phyloP scores from a whole-genome alignment of 768 basidiomycete species.

The Leccinum subtestaceum region DNA sequence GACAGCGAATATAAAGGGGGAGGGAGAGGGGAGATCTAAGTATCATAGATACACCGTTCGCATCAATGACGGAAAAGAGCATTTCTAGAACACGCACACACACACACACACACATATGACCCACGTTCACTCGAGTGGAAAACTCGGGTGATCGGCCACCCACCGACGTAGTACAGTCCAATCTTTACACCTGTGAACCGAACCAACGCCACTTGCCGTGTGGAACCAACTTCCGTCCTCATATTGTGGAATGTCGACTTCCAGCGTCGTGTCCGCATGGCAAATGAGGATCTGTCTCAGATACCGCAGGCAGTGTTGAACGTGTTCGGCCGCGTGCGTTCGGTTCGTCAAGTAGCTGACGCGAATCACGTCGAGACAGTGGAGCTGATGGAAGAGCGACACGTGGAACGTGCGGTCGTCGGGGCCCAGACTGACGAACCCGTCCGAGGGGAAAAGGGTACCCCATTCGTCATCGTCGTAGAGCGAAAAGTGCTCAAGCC shows the following conservation, averaged over 20 bases:
- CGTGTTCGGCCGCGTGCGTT: conserved; percentile 29
- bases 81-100: background rate
- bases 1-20: background rate
- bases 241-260: conserved; percentile 31
- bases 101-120: background rate
- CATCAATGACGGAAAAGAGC: background rate
- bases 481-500: conserved; percentile 30
- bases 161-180: conserved; percentile 32
- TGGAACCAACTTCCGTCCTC: conserved; percentile 25
- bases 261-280: conserved; percentile 38
- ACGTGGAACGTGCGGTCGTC: conserved; percentile 33
- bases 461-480: conserved; percentile 37
- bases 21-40: background rate
- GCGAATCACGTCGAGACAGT: conserved; percentile 42
- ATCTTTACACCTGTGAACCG: conserved; percentile 33
- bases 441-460: conserved; percentile 32
- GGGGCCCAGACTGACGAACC: conserved; percentile 35
- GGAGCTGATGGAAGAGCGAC: conserved; percentile 48
- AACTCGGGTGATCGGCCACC: conserved; percentile 29
- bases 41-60: background rate
- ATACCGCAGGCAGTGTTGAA: conserved; percentile 39
- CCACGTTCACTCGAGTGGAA: conserved; percentile 19
- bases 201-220: conserved; percentile 29
- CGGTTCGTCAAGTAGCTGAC: conserved; percentile 25
- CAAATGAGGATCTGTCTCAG: conserved; percentile 39